phyloP scores from a whole-genome alignment of 1,284 basidiomycete genomes.

The Sphagnurus paluster region DNA sequence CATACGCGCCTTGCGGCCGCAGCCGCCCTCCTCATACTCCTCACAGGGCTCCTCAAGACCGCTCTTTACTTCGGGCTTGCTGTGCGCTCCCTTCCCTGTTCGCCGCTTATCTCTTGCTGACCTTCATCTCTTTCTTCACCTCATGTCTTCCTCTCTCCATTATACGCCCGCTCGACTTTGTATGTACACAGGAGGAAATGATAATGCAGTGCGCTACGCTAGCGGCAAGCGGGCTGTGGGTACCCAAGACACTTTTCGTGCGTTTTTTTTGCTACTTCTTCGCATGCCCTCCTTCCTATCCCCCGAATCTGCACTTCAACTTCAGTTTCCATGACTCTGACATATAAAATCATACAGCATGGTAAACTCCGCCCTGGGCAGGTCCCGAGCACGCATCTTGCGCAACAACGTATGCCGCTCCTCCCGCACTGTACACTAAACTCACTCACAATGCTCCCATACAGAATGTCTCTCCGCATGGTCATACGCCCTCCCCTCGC shows the following conservation, averaged over 20 bases:
- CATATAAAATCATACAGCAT: constrained; percentile 18
- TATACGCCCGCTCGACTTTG: background rate
- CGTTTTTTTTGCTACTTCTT: no score
- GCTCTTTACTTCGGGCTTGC: constrained; percentile 66
- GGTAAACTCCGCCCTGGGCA: constrained; percentile 48
- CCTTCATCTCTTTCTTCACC: no score
- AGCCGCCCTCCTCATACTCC: constrained; percentile 53
- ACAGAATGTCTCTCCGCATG: constrained; percentile 58
- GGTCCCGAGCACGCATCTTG: constrained; percentile 36
- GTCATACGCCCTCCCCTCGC: constrained; percentile 58
- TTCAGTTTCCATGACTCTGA: constrained; percentile 4
- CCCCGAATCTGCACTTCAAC: no score
- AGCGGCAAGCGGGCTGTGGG: constrained; percentile 34
- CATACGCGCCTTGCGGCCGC: constrained; percentile 57
- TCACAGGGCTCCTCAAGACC: constrained; percentile 53
- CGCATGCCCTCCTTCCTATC: no score
- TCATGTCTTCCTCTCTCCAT: background rate
- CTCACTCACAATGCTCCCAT: constrained; percentile 8
- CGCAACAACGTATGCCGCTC: constrained; percentile 41
- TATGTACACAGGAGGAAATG: constrained; percentile 45
- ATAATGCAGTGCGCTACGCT: constrained; percentile 46
- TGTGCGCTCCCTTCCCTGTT: constrained; percentile 14
- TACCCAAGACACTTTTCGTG: constrained; percentile 36
- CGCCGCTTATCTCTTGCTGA: background rate
- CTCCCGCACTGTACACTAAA: background rate